Conservation (phyloP, 768 basidiomycete genomes). For the Serendipita vermifera region DNA sequence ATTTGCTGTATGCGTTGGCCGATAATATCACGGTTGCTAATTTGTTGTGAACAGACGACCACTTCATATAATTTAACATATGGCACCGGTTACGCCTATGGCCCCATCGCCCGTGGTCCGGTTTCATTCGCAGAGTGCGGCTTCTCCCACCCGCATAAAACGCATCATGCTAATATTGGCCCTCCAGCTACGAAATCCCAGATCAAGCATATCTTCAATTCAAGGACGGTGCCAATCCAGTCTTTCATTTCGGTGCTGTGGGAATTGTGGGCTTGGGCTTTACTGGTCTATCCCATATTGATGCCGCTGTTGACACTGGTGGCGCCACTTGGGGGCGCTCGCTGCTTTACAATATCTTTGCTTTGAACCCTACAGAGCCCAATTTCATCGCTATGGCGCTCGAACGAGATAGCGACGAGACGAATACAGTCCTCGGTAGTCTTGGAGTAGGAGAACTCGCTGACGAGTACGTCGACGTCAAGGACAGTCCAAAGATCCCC, state of each 20-base stretch:
- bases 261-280: slow-evolving; percentile 73
- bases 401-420: slow-evolving; percentile 42
- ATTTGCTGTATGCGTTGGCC: slow-evolving; percentile 32
- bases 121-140: slow-evolving; percentile 60
- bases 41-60: slow-evolving; percentile 11
- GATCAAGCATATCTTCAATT: slow-evolving; percentile 62
- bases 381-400: slow-evolving; percentile 74
- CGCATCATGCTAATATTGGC: slow-evolving; percentile 25
- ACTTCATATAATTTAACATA: slow-evolving; percentile 61
- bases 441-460: slow-evolving; percentile 71
- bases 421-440: slow-evolving; percentile 46
- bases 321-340: slow-evolving; percentile 46
- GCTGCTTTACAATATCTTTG: slow-evolving; percentile 64
- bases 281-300: slow-evolving; percentile 59
- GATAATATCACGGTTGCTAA: slow-evolving; percentile 2
- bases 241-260: slow-evolving; percentile 52
- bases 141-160: slow-evolving; percentile 24
- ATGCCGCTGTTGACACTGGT: slow-evolving; percentile 46
- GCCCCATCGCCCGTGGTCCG: slow-evolving; percentile 46
- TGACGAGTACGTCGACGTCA: slow-evolving; percentile 45
- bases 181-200: slow-evolving; percentile 43
- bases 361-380: slow-evolving; percentile 50
- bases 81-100: slow-evolving; percentile 67
- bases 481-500: slow-evolving; percentile 44
- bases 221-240: slow-evolving; percentile 52